A percentile compares a stretch with the other conserved stretches of the same genome.
Conservation (phyloP, 345 rosid genomes). For the Hibiscus tridactylites region DNA sequence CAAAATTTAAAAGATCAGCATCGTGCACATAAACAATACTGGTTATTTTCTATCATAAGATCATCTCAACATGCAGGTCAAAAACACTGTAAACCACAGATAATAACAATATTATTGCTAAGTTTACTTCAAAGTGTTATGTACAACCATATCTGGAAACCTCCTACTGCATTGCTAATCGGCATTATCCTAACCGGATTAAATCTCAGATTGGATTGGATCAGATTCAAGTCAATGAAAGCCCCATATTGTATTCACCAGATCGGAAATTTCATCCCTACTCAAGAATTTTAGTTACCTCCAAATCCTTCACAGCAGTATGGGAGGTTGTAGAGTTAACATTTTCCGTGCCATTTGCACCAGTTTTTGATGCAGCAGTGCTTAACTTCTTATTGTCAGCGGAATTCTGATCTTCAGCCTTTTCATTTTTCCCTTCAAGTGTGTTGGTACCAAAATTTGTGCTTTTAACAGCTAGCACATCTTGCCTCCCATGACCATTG, state of each 20-base stretch:
- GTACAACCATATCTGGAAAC: no score
- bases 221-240: neutral
- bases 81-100: no score
- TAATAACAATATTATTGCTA: no score
- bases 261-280: neutral
- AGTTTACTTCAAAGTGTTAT: no score
- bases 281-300: slow-evolving; percentile 35
- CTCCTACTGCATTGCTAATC: neutral
- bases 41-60: neutral
- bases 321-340: slow-evolving; percentile 34
- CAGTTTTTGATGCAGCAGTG: slow-evolving; percentile 27
- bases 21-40: neutral
- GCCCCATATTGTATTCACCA: neutral
- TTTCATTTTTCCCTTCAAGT: slow-evolving; percentile 23
- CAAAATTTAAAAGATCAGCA: slow-evolving; percentile 11
- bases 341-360: slow-evolving; percentile 21
- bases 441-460: slow-evolving; percentile 24
- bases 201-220: neutral
- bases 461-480: slow-evolving; percentile 33
- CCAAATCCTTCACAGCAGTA: slow-evolving; percentile 35
- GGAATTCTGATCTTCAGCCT: slow-evolving; percentile 30
- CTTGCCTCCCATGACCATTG: slow-evolving; percentile 31
- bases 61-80: neutral
- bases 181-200: neutral
- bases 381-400: slow-evolving; percentile 22